Base-by-base conservation (phyloP, 148 eudicot genomes). In the Tetragonia tetragonoides region DNA sequence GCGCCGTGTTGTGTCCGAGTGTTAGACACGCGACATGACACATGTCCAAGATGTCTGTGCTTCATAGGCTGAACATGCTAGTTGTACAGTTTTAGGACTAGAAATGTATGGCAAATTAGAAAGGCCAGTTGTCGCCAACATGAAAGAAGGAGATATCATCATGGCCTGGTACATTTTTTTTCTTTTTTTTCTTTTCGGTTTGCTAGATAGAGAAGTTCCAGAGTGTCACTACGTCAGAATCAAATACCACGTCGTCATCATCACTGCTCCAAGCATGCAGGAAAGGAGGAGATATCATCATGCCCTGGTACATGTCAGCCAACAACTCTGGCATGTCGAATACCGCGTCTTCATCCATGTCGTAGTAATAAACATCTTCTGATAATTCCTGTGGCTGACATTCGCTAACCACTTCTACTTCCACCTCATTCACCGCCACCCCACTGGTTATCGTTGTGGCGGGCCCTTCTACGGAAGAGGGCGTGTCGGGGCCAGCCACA, bases 291-390 rank as follows among this genome's bases (percentile, higher is more conserved):
- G 79, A 46, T 81, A 86, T 18, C 70, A 81, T 81, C 86, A 94
- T 38, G 46, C 93, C 95, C 41, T 87, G 87, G 15, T 94, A 91
- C 98, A 94, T 87, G 66, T 88, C 84, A 0, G 81, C 83, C 42
- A 94, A 39, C 59, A 89, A 77, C 2, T 82, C 87, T 1, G 90
- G 92, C 90, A 28, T 28, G 9, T 81, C 83, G 14, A 87, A 87
- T 46, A 83, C 57, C 37, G 60, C 85, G 11, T 90, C 93, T 3
- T 94, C 90, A 68, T 91, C 91, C 73, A 88, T 76, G 56, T n/a
- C n/a, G n/a, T n/a, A n/a, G n/a, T 65, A 81, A 7, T 75, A 69
- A 16, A 65, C 76, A 17, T 15, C 63, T 68, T 21, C 73, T 16
- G 34, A 8, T 65, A 23, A n/a, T 3, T 12, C 7, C 38, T 6